Evolutionary conservation across 306 rosid genomes (phyloP).

Genomic region (Begonia loranthoides): DNA sequence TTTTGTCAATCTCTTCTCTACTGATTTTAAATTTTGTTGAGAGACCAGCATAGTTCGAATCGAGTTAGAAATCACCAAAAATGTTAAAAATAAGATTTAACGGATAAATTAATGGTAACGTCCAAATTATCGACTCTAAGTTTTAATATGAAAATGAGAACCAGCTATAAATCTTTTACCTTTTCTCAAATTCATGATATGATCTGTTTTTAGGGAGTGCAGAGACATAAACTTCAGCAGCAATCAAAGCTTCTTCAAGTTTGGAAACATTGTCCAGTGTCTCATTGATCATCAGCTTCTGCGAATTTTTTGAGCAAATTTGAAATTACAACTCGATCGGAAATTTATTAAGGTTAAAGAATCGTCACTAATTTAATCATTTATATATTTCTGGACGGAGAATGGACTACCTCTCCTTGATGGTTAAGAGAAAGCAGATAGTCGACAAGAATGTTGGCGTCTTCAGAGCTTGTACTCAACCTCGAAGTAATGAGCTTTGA

Average conservation of each 20-base stretch:
- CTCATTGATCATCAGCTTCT: constrained; percentile 32
- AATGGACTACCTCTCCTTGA: constrained; percentile 36
- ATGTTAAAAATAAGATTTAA: no score
- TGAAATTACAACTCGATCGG: background rate
- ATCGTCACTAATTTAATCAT: no score
- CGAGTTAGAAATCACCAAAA: no score
- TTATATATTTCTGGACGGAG: no score
- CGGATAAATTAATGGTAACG: no score
- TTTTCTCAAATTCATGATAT: constrained; percentile 17
- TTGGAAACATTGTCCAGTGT: constrained; percentile 19
- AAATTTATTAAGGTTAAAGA: no score
- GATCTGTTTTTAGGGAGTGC: constrained; percentile 20
- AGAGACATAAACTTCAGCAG: constrained; percentile 20
- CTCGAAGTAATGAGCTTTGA: constrained; percentile 22
- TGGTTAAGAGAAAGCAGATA: constrained; percentile 20
- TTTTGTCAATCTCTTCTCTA: no score
- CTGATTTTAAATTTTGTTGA: no score
- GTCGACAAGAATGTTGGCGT: constrained; percentile 19
- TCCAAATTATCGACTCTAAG: no score
- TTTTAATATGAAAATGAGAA: no score
- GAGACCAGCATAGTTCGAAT: no score
- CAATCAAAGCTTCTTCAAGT: constrained; percentile 27
- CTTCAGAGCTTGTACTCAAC: constrained; percentile 14
- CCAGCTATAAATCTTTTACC: no score
- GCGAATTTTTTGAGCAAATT: constrained; percentile 6